A percentile compares a stretch with the other conserved stretches of the same genome.
Conservation (phyloP, 495 filamentous ascomycete genomes). For the Trypethelium eluteriae region DNA sequence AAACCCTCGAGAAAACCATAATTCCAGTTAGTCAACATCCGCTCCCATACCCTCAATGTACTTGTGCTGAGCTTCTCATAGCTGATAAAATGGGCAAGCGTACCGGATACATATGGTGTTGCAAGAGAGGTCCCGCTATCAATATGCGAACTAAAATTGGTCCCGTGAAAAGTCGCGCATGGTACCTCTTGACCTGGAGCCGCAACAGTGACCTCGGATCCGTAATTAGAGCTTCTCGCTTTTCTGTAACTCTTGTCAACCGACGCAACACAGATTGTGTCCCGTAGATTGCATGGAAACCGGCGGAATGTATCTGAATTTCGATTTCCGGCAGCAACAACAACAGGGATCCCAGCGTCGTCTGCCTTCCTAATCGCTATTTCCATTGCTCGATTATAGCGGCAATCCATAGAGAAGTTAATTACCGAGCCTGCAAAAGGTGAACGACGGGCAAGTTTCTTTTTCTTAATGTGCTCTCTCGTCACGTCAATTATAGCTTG, state of each 20-base stretch:
- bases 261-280: not conserved
- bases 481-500: not conserved
- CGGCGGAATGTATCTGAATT: not conserved
- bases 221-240: not conserved
- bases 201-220: not conserved
- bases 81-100: not conserved
- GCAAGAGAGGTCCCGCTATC: not conserved
- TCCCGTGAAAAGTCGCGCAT: not conserved
- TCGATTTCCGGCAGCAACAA: not conserved
- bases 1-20: not conserved
- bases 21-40: not conserved
- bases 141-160: not conserved
- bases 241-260: not conserved
- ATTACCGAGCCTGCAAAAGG: constrained; percentile 1
- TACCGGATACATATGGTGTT: not conserved
- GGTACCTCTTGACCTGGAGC: not conserved
- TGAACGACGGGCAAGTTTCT: not conserved
- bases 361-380: not conserved
- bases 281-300: not conserved
- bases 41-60: not conserved
- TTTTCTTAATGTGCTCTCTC: not conserved
- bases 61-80: not conserved
- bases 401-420: not conserved
- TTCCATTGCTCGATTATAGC: not conserved
- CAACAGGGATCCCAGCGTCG: not conserved